Conservation (phyloP, 805 yeast species). For the Yarrowia yakushimensis region DNA sequence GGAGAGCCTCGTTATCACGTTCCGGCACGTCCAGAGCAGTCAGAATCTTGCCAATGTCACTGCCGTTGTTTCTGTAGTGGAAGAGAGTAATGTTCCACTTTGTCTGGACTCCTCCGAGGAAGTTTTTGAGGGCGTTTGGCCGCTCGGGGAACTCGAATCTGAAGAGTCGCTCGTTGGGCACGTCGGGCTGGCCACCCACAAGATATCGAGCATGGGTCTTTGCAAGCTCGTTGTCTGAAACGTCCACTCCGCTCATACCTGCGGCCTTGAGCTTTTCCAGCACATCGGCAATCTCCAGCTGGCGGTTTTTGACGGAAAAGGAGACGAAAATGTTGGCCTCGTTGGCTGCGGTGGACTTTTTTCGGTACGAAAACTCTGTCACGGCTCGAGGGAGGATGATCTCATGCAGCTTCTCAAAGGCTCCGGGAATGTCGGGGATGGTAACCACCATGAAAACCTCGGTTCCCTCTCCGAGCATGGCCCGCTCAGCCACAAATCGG, state of each 20-base stretch:
- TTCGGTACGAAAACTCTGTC: slow-evolving; percentile 93
- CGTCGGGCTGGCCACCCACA: slow-evolving; percentile 83
- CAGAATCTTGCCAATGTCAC: slow-evolving; percentile 87
- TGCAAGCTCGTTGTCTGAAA: slow-evolving; percentile 91
- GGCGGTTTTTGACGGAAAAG: slow-evolving; percentile 72
- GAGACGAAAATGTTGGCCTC: slow-evolving; percentile 82
- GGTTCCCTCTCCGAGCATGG: slow-evolving; percentile 96
- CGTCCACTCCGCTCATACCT: slow-evolving; percentile 75
- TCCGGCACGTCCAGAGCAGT: slow-evolving; percentile 87
- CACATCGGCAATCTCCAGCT: slow-evolving; percentile 66
- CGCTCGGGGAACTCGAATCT: slow-evolving; percentile 95
- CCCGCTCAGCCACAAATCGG: slow-evolving; percentile 94
- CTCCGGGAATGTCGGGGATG: slow-evolving; percentile 91
- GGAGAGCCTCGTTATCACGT: slow-evolving; percentile 60
- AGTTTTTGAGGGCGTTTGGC: slow-evolving; percentile 87
- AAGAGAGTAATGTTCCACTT: slow-evolving; percentile 92
- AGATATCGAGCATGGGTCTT: slow-evolving; percentile 94
- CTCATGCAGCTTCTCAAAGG: slow-evolving; percentile 71
- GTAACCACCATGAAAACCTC: slow-evolving; percentile 89
- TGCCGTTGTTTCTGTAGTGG: slow-evolving; percentile 96
- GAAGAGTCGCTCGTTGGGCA: slow-evolving; percentile 70
- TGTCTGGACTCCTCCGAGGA: slow-evolving; percentile 64
- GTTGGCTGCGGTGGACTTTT: slow-evolving; percentile 41
- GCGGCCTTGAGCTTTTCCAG: slow-evolving; percentile 53
- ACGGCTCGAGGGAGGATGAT: slow-evolving; percentile 83